Base-by-base conservation (phyloP, 805 yeast species). In the Candida vaughaniae region DNA sequence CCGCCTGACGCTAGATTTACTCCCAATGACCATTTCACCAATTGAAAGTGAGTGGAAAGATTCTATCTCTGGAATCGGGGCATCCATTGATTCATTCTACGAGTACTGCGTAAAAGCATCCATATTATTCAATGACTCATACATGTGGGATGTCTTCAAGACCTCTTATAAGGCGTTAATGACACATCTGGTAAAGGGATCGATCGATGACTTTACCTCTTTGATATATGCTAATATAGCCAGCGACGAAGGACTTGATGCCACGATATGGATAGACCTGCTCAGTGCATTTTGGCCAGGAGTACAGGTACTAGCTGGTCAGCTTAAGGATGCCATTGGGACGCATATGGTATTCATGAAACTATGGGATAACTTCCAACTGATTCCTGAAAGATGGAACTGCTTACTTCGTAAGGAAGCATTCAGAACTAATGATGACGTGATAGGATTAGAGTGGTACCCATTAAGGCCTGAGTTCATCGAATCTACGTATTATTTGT, bases 381-480 rank as follows among this genome's bases (percentile, higher is more conserved):
- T 81, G 38, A 77, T 90, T 8, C 98, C 98, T 0, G 98, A 90
- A 58, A 66, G 97, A 33, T 91, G 96, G 96, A 69, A 73, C 11
- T 50, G 52, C 36, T 35, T 51, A 6, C 26, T 39, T 17, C 43
- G 43, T 14, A 33, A 33, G 11, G 43, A 42, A n/a, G 28, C 37
- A 18, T 19, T 43, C 26, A 10, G 19, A 5, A 28, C 23, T 15
- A 16, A 25, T 12, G 39, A 46, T 14, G 48, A 54, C 26, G 41
- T 44, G 12, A 60, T 85, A 3, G 65, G 76, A 0, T 61, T 88
- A 22, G 95, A 86, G 53, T 90, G 96, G 96, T 90, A 87, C 52
- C 96, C 96, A 2, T 65, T 90, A 29, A 66, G 98, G 37, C 98
- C 98, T 0, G 98, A 90, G 55, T 87, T 89, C 48, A 73, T 87